Conservation (phyloP, 257 asterid species). For the Solanum lycopersicoides region DNA sequence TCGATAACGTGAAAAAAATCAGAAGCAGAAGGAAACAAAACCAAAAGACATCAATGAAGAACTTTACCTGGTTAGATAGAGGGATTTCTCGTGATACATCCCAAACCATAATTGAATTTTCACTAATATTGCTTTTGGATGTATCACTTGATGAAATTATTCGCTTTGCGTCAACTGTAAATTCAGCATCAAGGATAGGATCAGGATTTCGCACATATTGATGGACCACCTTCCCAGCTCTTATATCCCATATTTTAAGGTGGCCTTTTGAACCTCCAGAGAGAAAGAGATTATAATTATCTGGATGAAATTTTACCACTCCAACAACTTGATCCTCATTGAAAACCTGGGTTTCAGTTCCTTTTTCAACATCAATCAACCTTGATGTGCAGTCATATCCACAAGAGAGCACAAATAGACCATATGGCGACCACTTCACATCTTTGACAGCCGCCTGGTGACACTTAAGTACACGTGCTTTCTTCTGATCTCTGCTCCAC, state of each 20-base stretch:
- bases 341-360: constrained; percentile 50
- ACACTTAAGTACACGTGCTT: constrained; percentile 35
- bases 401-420: constrained; percentile 69
- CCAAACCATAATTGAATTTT: constrained; percentile 87
- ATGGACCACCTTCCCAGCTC: constrained; percentile 63
- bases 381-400: constrained; percentile 90
- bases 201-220: constrained; percentile 63
- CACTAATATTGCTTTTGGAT: constrained; percentile 71
- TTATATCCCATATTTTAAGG: constrained; percentile 76
- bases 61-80: constrained; percentile 74
- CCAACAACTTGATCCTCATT: constrained; percentile 81
- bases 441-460: constrained; percentile 84
- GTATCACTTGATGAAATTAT: constrained; percentile 77
- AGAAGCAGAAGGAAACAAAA: neutral
- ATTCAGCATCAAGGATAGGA: constrained; percentile 83
- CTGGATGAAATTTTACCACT: constrained; percentile 66
- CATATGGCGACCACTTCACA: constrained; percentile 78
- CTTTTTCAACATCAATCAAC: constrained; percentile 70
- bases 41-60: neutral
- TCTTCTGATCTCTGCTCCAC: constrained; percentile 62
- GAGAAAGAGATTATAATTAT: constrained; percentile 51
- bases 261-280: constrained; percentile 95
- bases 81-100: constrained; percentile 78
- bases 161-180: constrained; percentile 57
- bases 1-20: neutral